Conservation (phyloP, 1,284 basidiomycete species). For the Papiliotrema laurentii region DNA sequence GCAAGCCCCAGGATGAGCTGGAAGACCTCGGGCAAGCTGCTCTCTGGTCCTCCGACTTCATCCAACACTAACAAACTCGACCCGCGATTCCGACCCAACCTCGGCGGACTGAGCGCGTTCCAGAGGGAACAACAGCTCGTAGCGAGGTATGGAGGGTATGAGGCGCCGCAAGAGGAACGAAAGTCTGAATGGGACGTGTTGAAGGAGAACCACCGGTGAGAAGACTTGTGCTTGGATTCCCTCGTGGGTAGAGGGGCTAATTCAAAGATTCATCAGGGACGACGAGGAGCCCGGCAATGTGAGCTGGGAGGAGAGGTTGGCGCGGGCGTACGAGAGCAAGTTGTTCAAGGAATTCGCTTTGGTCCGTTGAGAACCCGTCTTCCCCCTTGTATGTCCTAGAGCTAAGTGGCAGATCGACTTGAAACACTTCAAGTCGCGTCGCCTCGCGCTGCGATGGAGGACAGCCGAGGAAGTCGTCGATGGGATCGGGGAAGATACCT, state of each 20-base stretch:
- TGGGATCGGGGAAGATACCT: constrained; percentile 76
- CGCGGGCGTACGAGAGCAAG: constrained; percentile 76
- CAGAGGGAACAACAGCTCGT: constrained; percentile 24
- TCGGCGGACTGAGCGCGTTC: constrained; percentile 14
- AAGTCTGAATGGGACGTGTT: constrained; percentile 50
- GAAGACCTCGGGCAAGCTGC: constrained; percentile 18
- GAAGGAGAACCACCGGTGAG: constrained; percentile 49
- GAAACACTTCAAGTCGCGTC: constrained; percentile 90
- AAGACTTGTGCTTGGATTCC: constrained; percentile 4
- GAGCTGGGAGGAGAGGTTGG: constrained; percentile 74
- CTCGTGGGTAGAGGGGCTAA: not conserved
- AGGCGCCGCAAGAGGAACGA: not conserved
- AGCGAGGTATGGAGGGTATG: constrained; percentile 11
- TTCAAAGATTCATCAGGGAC: constrained; percentile 74
- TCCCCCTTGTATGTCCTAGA: not conserved
- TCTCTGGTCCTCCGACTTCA: constrained; percentile 23
- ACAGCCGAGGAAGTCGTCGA: constrained; percentile 82
- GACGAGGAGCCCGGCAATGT: constrained; percentile 50
- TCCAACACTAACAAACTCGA: constrained; percentile 10
- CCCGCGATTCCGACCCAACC: constrained; percentile 19
- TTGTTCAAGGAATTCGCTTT: constrained; percentile 87
- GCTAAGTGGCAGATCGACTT: constrained; percentile 61
- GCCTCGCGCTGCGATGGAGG: constrained; percentile 85
- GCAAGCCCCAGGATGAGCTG: constrained; percentile 27
- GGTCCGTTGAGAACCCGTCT: constrained; percentile 17